Base-by-base conservation (phyloP, 176 grass and related monocot genomes). In the Oryza glaberrima region DNA sequence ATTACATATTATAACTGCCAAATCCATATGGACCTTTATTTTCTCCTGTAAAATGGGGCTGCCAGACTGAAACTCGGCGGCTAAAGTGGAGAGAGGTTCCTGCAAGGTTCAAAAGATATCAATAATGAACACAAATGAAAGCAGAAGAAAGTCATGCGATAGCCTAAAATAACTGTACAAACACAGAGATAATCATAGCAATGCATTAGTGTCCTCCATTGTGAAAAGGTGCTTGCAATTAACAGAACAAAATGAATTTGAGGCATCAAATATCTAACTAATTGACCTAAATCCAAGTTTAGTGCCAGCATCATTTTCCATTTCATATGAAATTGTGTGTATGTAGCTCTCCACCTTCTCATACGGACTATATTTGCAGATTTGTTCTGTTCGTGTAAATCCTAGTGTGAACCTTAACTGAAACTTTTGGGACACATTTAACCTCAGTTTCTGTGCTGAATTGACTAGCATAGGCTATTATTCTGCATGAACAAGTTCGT, bases 51-150 rank as follows among this genome's bases (percentile, higher is more conserved):
- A 84, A 81, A 99, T 96, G 32, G 91, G 85, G 77, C 91, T 98
- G 83, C 88, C 96, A 63, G 89, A 90, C 79, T 99, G 86, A 85
- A 89, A 96, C 71, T 99, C 91, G 32, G 81, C 91, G 75, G 91
- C 96, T 79, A 96, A 96, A 72, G 90, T 26, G 68, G 96, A 96
- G 72, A 99, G 91, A 84, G 94, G 94, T 86, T 99, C 96, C 96
- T 99, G 84, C 74, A 84, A 38, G 65, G 85, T 88, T 67, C 64
- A 70, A 26, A 83, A 82, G 72, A 70, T 76, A 82, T 40, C 77
- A 75, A 60, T 70, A 28, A 70, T 43, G 26, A 48, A 46, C 11
- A 48, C 36, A 67, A 77, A 69, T 15, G 52, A 82, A 69, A 47
- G 44, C 34, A 54, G 10, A 51, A 81, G 17, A 75, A 44, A 41